Evolutionary conservation across 208 protist genomes (phyloP).

Genomic region (Trypanosoma brucei): DNA sequence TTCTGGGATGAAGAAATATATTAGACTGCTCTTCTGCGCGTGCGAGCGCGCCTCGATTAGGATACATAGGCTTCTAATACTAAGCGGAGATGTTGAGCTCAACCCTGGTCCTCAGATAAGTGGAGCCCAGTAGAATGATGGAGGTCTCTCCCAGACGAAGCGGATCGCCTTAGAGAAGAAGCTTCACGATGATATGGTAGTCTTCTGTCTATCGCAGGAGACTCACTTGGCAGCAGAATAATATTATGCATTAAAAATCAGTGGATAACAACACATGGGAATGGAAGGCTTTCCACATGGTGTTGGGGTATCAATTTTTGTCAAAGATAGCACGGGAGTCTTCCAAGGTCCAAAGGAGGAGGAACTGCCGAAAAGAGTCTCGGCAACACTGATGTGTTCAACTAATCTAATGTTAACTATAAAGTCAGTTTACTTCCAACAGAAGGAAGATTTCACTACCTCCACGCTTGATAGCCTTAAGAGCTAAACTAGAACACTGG

Average conservation of each 20-base stretch:
- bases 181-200: too few relatives aligned
- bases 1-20: slow-evolving; percentile 9
- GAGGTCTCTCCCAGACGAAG: too few relatives aligned
- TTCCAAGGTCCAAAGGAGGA: too few relatives aligned
- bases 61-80: not conserved
- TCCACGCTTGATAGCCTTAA: not conserved
- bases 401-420: not conserved
- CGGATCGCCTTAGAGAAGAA: too few relatives aligned
- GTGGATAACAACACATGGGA: too few relatives aligned
- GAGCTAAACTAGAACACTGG: not conserved
- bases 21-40: slow-evolving; percentile 7
- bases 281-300: too few relatives aligned
- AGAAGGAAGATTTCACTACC: not conserved
- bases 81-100: slow-evolving; percentile 4
- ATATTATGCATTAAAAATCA: too few relatives aligned
- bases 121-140: not conserved
- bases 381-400: not conserved
- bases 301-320: slow-evolving; percentile 11
- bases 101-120: slow-evolving; percentile 5
- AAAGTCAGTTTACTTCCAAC: slow-evolving; percentile 1
- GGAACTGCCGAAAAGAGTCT: not conserved
- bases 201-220: too few relatives aligned
- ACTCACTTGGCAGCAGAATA: too few relatives aligned
- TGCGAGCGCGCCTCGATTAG: slow-evolving; percentile 3
- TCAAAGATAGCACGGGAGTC: not conserved